Percentiles rank a stretch among this genome's conserved stretches.
Evolutionary conservation across 371 early-diverging fungal species (phyloP).

Genomic region (Mucor velutinosus): DNA sequence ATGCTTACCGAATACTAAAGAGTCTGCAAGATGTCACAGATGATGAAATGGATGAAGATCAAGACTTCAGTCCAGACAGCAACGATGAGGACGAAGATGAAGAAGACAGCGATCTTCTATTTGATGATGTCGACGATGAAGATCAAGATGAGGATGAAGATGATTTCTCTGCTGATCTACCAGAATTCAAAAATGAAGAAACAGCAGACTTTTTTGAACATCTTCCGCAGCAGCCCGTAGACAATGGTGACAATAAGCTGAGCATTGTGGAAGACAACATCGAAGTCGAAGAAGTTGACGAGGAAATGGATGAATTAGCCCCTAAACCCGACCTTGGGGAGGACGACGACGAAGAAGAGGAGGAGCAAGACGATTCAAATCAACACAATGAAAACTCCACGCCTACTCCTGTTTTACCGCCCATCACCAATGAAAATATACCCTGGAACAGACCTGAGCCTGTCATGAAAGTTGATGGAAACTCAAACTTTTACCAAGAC

Average conservation of each 20-base stretch:
- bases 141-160: conserved; percentile 13
- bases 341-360: conserved; percentile 8
- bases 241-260: conserved; percentile 1
- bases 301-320: conserved; percentile 1
- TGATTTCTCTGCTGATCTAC: conserved; percentile 6
- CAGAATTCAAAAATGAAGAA: conserved; percentile 20
- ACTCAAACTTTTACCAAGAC: conserved; percentile 16
- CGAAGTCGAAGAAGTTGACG: conserved; percentile 2
- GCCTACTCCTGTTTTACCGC: background rate
- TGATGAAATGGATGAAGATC: conserved; percentile 7
- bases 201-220: conserved; percentile 24
- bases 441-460: conserved; percentile 18
- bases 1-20: conserved; percentile 21
- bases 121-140: conserved; percentile 4
- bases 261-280: conserved; percentile 1
- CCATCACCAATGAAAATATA: conserved; percentile 1
- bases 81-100: conserved; percentile 15
- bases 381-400: background rate
- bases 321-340: background rate
- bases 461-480: background rate
- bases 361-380: conserved; percentile 8
- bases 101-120: background rate
- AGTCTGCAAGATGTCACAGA: conserved; percentile 17
- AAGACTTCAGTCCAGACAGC: background rate
- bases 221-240: conserved; percentile 8